phyloP scores from a whole-genome alignment of 2,329 filamentous ascomycete species.

The Harringtonia lauricola region DNA sequence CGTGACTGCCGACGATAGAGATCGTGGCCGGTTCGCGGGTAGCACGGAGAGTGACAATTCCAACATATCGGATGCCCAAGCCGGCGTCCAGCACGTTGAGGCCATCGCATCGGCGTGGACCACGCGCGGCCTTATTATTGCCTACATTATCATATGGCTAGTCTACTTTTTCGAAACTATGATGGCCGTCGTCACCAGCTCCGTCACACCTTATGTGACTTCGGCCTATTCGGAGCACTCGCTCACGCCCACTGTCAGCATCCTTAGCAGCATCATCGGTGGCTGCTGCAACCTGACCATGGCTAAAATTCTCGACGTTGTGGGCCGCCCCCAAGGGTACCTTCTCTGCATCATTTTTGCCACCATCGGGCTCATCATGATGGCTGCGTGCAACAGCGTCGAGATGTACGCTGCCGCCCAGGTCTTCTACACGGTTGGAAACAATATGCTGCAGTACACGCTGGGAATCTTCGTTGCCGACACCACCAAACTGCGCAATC shows the following conservation, averaged over 20 bases:
- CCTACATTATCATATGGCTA: slow-evolving; percentile 30
- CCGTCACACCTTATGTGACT: too few relatives aligned
- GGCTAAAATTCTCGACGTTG: slow-evolving; percentile 56
- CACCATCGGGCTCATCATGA: slow-evolving; percentile 45
- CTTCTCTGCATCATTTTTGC: slow-evolving; percentile 38
- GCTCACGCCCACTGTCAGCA: slow-evolving; percentile 37
- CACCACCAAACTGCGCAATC: slow-evolving; percentile 52
- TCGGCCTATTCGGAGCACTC: slow-evolving; percentile 40
- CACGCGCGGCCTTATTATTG: slow-evolving; percentile 24
- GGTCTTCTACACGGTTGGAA: slow-evolving; percentile 55
- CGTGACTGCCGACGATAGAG: too few relatives aligned
- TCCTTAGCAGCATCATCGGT: slow-evolving; percentile 41
- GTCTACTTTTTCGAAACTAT: slow-evolving; percentile 27
- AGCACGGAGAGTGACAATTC: too few relatives aligned
- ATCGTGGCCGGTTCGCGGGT: too few relatives aligned
- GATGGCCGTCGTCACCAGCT: slow-evolving; percentile 37
- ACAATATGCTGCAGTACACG: slow-evolving; percentile 27
- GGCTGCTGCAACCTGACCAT: slow-evolving; percentile 54
- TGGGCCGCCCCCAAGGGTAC: slow-evolving; percentile 53
- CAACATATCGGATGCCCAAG: slow-evolving; percentile 22
- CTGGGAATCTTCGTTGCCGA: slow-evolving; percentile 53
- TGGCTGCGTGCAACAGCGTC: slow-evolving; percentile 50
- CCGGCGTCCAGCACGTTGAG: slow-evolving; percentile 33
- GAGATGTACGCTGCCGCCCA: slow-evolving; percentile 50
- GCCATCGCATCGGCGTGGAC: slow-evolving; percentile 34